These are phyloP conservation scores for Daldinia concentrica DNA, from an alignment of 495 filamentous ascomycete genomes.

Conservation along the genomic window DNA sequence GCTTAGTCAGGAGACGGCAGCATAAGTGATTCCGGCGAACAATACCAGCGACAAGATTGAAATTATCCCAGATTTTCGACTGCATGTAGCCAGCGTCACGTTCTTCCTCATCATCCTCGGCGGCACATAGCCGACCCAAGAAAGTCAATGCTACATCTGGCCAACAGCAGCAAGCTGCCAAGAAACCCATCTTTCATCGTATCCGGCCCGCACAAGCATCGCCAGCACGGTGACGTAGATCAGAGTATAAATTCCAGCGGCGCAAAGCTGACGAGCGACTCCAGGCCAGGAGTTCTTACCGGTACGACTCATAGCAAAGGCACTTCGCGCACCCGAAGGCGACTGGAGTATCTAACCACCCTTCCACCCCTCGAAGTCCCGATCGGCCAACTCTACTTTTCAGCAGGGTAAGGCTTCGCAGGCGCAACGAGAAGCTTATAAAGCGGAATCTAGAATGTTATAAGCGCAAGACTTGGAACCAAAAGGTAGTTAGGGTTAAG, in stretches of 20 bases:
- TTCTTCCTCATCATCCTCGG: constrained; percentile 50
- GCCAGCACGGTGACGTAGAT: constrained; percentile 58
- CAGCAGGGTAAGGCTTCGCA: constrained; percentile 49
- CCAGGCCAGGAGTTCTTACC: constrained; percentile 69
- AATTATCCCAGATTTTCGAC: constrained; percentile 46
- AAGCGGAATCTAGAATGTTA: constrained; percentile 52
- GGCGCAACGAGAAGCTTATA: constrained; percentile 47
- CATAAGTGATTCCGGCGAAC: constrained; percentile 58
- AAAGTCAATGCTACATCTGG: constrained; percentile 28
- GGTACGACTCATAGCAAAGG: constrained; percentile 67
- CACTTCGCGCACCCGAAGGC: constrained; percentile 51
- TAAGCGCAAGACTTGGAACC: constrained; percentile 64
- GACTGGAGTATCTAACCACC: constrained; percentile 57
- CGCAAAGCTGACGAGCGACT: constrained; percentile 68
- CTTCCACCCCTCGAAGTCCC: constrained; percentile 48
- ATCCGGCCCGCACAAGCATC: constrained; percentile 47
- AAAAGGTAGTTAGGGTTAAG: constrained; percentile 78
- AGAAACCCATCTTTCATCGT: constrained; percentile 47
- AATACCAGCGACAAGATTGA: constrained; percentile 44
- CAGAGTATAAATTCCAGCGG: constrained; percentile 70
- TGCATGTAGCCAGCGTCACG: constrained; percentile 54
- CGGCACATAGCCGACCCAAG: constrained; percentile 15
- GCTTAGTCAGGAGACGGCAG: constrained; percentile 5
- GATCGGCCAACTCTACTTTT: constrained; percentile 50
- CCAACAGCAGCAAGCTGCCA: constrained; percentile 48